Percentiles rank a stretch among this genome's conserved stretches.
These are phyloP conservation scores for Mycena floridula DNA, from an alignment of 768 basidiomycete species.

Conservation along the genomic window DNA sequence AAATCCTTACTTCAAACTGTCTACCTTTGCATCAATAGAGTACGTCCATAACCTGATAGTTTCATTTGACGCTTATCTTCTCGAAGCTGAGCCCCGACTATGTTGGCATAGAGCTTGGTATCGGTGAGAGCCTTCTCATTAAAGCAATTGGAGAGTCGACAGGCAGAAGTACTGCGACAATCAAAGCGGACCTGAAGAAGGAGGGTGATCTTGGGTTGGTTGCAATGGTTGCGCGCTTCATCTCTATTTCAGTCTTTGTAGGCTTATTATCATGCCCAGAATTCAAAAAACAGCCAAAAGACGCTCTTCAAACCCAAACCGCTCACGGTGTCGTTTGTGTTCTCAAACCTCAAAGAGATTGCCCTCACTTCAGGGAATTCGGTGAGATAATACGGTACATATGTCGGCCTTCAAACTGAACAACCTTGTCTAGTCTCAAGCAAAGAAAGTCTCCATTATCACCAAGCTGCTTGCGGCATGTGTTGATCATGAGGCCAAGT, in stretches of 20 bases:
- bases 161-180: slow-evolving; percentile 72
- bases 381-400: slow-evolving; percentile 31
- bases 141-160: slow-evolving; percentile 96
- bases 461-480: slow-evolving; percentile 92
- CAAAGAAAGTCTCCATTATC: slow-evolving; percentile 91
- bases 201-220: slow-evolving; percentile 95
- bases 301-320: slow-evolving; percentile 93
- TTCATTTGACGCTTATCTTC: neutral
- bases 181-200: slow-evolving; percentile 90
- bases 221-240: slow-evolving; percentile 64
- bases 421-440: slow-evolving; percentile 63
- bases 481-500: slow-evolving; percentile 90
- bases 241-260: neutral
- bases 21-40: slow-evolving; percentile 95
- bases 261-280: slow-evolving; percentile 37
- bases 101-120: slow-evolving; percentile 89
- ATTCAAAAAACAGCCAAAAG: slow-evolving; percentile 89
- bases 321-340: slow-evolving; percentile 83
- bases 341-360: slow-evolving; percentile 86
- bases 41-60: slow-evolving; percentile 28
- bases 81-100: slow-evolving; percentile 89
- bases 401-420: slow-evolving; percentile 4
- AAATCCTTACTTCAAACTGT: slow-evolving; percentile 81
- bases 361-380: slow-evolving; percentile 81
- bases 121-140: slow-evolving; percentile 89